These are phyloP conservation scores for Globisporangium ultimum DNA, from an alignment of 352 stramenopile genomes.

Conservation along the genomic window DNA sequence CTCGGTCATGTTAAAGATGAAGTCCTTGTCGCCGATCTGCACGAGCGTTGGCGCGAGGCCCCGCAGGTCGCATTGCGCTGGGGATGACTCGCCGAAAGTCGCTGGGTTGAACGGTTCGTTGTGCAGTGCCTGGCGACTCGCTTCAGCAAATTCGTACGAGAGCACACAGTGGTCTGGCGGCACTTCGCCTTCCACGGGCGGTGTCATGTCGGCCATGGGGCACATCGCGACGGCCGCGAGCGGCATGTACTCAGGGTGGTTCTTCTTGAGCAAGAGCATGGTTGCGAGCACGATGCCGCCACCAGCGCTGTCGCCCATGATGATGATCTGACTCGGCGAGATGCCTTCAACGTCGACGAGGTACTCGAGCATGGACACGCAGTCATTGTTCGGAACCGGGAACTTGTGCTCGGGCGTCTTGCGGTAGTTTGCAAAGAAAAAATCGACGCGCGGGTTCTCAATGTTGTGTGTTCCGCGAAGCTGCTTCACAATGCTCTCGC, in stretches of 20 bases:
- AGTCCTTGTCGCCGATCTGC: constrained; percentile 38
- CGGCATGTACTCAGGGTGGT: constrained; percentile 17
- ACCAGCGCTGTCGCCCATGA: constrained; percentile 42
- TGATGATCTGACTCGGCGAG: constrained; percentile 31
- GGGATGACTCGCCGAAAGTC: constrained; percentile 35
- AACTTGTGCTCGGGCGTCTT: constrained; percentile 47
- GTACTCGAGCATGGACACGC: constrained; percentile 38
- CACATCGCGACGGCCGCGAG: constrained; percentile 30
- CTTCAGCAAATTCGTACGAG: constrained; percentile 15
- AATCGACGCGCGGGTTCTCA: constrained; percentile 26
- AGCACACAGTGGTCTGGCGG: constrained; percentile 31
- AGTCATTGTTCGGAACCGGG: constrained; percentile 33
- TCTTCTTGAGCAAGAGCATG: constrained; percentile 30
- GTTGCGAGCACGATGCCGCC: constrained; percentile 37
- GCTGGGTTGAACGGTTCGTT: constrained; percentile 18
- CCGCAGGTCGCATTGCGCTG: constrained; percentile 39
- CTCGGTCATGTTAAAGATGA: constrained; percentile 33
- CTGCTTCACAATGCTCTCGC: constrained; percentile 22
- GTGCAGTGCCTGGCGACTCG: constrained; percentile 22
- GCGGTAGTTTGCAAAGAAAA: constrained; percentile 48
- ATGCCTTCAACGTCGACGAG: constrained; percentile 30
- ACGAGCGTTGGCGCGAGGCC: constrained; percentile 37
- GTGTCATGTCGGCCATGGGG: constrained; percentile 25
- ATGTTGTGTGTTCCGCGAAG: constrained; percentile 13
- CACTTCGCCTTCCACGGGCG: constrained; percentile 14